A percentile compares a stretch with the other conserved stretches of the same genome.
Conservation (phyloP, 148 eudicot species). For the Arbutus unedo region DNA sequence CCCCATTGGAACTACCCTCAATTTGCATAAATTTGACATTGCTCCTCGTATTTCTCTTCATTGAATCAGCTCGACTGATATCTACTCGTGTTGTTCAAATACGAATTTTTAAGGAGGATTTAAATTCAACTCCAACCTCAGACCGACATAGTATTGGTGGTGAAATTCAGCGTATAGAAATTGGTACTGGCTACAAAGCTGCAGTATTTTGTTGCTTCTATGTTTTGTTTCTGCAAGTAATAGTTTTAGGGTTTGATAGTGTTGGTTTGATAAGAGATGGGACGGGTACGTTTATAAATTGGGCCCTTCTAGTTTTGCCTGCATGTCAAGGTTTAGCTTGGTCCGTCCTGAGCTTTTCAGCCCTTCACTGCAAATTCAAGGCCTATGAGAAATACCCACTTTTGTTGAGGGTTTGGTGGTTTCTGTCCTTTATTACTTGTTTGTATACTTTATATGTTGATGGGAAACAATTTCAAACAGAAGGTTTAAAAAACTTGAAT, state of each 20-base stretch:
- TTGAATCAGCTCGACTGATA: conserved; percentile 55
- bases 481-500: conserved; percentile 56
- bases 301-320: conserved; percentile 60
- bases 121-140: conserved; percentile 37
- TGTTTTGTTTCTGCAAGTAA: conserved; percentile 60
- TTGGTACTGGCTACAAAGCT: conserved; percentile 56
- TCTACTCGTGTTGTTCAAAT: conserved; percentile 52
- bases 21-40: conserved; percentile 67
- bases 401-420: conserved; percentile 85
- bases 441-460: conserved; percentile 61
- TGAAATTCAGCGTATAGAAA: conserved; percentile 43
- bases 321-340: conserved; percentile 67
- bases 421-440: conserved; percentile 62
- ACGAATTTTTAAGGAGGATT: conserved; percentile 50
- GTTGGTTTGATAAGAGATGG: conserved; percentile 48
- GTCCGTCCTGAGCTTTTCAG: conserved; percentile 69
- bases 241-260: conserved; percentile 68
- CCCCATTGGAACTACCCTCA: conserved; percentile 56
- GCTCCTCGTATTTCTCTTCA: conserved; percentile 48
- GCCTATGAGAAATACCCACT: conserved; percentile 60
- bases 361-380: conserved; percentile 63
- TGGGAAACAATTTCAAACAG: conserved; percentile 45
- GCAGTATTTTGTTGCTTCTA: conserved; percentile 72
- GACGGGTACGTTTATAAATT: conserved; percentile 27
- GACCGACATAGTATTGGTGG: conserved; percentile 34